Evolutionary conservation across 2,329 filamentous ascomycete genomes (phyloP).

Genomic region (Hymenotorrendiella dingleyae): DNA sequence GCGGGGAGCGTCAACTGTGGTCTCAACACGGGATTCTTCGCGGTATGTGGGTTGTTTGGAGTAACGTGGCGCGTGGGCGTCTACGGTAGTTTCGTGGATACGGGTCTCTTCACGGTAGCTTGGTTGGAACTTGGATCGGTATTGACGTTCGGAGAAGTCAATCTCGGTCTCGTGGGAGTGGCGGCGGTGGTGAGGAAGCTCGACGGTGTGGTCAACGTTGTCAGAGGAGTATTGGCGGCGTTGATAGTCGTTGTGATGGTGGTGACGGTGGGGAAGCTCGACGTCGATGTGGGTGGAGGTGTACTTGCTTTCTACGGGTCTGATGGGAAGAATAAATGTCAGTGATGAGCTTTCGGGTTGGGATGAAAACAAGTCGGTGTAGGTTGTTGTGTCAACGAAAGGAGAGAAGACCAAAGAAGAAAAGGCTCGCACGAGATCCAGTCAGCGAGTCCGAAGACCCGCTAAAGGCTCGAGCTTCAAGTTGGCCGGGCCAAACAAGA

Average conservation of each 20-base stretch:
- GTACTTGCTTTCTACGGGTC: slow-evolving; percentile 33
- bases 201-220: slow-evolving; percentile 39
- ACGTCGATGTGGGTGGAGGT: slow-evolving; percentile 45
- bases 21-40: slow-evolving; percentile 18
- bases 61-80: slow-evolving; percentile 39
- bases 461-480: slow-evolving; percentile 8
- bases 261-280: slow-evolving; percentile 32
- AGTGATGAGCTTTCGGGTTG: neutral
- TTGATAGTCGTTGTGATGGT: slow-evolving; percentile 20
- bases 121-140: slow-evolving; percentile 55
- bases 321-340: slow-evolving; percentile 24
- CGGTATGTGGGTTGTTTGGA: slow-evolving; percentile 33
- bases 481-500: neutral
- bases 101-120: slow-evolving; percentile 32
- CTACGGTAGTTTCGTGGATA: slow-evolving; percentile 58
- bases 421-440: slow-evolving; percentile 8
- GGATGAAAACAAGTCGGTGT: slow-evolving; percentile 24
- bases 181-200: slow-evolving; percentile 31
- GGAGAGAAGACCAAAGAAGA: slow-evolving; percentile 21
- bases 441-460: slow-evolving; percentile 3
- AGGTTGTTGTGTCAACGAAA: slow-evolving; percentile 37
- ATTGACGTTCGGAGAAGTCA: slow-evolving; percentile 61
- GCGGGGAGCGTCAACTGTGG: slow-evolving; percentile 30
- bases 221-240: slow-evolving; percentile 14
- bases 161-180: slow-evolving; percentile 34